Base-by-base conservation (phyloP, 2,329 filamentous ascomycete genomes). In the Xylaria arbuscula region DNA sequence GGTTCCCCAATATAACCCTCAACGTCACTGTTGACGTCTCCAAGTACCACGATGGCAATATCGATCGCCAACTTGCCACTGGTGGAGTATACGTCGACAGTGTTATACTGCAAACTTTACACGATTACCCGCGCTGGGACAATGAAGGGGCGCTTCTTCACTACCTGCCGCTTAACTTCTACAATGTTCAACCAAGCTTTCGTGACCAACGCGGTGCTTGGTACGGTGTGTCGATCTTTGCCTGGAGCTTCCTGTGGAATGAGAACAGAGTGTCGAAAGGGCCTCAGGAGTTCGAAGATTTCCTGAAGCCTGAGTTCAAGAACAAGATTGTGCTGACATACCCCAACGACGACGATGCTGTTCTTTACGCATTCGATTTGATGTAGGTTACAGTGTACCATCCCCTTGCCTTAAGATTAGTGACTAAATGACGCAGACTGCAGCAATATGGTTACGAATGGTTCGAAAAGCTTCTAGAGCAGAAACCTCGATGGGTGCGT, bases 11-110 rank as follows among this genome's bases (percentile, higher is more conserved):
- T 24, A 68, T 68, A 34, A 68, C 66, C 15, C 66, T 68, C 10
- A 68, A 68, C 51, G 10, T 68, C 45, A 68, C 66, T 4, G 66
- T 68, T 22, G 66, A 68, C 28, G 66, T 68, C 36, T 68, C 66
- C 24, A 68, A 68, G 36, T 68, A 68, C 24, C 62, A 65, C 24
- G 66, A 68, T 22, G 66, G 66, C 57, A 68, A 68, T 22, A 62
- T 68, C 8, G 66, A 68, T 32, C 66, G 66, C 51, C 66, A 68
- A 15, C 66, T 68, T 19, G 62, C 62, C 32, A 68, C 62, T 4
- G 62, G 62, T 3, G 62, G 57, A 2, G 42, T 68, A 10, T 68
- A 65, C 22, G 66, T 68, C 45, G 66, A 68, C 36, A 68, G 66
- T 22, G 56, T 62, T 11, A 68, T 68, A 3, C 62, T 68, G 1